A percentile compares a stretch with the other conserved stretches of the same genome.
Evolutionary conservation across 495 filamentous ascomycete genomes (phyloP).

Genomic region (Penicillium psychrofluorescens): DNA sequence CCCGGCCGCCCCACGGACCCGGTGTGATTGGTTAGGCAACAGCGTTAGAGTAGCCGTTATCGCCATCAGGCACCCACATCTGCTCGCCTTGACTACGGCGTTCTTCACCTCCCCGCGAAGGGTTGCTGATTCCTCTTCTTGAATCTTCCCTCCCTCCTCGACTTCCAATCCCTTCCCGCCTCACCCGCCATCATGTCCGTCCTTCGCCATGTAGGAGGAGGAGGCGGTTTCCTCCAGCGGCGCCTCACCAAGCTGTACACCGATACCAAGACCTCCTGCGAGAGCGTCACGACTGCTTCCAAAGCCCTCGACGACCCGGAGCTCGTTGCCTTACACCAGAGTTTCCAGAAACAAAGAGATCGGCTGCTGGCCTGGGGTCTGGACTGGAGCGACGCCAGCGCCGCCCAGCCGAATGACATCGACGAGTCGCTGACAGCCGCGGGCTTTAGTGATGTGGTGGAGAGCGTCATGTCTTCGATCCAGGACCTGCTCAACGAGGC

Average conservation of each 20-base stretch:
- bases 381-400: slow-evolving; percentile 75
- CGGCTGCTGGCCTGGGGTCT: slow-evolving; percentile 81
- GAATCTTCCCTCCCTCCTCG: no score
- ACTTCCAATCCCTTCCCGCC: slow-evolving; percentile 10
- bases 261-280: slow-evolving; percentile 84
- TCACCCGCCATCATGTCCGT: slow-evolving; percentile 41
- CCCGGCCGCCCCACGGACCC: neutral
- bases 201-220: slow-evolving; percentile 39
- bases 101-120: slow-evolving; percentile 3
- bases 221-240: slow-evolving; percentile 45
- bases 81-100: neutral
- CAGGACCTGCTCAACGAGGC: slow-evolving; percentile 81
- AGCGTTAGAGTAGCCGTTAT: slow-evolving; percentile 26
- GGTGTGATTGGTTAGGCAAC: slow-evolving; percentile 45
- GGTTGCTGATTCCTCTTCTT: neutral
- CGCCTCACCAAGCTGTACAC: slow-evolving; percentile 85
- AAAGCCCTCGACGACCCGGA: slow-evolving; percentile 50
- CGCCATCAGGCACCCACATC: slow-evolving; percentile 17
- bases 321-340: slow-evolving; percentile 46
- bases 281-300: slow-evolving; percentile 67
- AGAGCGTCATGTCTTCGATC: slow-evolving; percentile 83
- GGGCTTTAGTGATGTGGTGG: slow-evolving; percentile 78
- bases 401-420: slow-evolving; percentile 64
- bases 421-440: slow-evolving; percentile 79
- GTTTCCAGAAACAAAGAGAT: slow-evolving; percentile 50